phyloP scores from a whole-genome alignment of 2,329 filamentous ascomycete genomes.

The Aspergillus sp. region DNA sequence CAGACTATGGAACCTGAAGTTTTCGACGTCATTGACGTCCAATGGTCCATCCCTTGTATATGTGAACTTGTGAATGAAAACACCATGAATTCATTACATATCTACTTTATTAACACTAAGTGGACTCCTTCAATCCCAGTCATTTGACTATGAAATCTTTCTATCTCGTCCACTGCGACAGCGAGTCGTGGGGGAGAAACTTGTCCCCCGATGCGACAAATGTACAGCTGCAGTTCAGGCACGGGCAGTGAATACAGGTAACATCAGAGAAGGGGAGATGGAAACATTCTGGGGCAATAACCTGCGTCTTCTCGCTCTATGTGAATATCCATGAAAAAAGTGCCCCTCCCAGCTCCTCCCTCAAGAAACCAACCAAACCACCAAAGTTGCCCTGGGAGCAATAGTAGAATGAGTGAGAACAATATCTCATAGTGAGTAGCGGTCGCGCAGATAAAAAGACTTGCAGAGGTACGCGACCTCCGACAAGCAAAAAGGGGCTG shows the following conservation, averaged over 20 bases:
- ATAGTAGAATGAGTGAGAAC: constrained; percentile 2
- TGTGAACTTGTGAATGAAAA: background rate
- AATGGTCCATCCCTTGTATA: background rate
- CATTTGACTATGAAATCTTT: constrained; percentile 10
- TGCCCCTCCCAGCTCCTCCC: constrained; percentile 17
- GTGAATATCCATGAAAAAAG: constrained; percentile 20
- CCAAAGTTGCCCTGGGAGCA: constrained; percentile 10
- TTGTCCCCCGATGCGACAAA: constrained; percentile 1
- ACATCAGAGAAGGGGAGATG: constrained; percentile 20
- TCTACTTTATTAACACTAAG: constrained; percentile 22
- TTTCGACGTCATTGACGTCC: constrained; percentile 33
- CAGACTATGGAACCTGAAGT: background rate
- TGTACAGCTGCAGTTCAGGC: constrained; percentile 6
- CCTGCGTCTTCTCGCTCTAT: constrained; percentile 31
- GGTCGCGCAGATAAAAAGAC: constrained; percentile 12
- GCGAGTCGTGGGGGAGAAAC: constrained; percentile 1
- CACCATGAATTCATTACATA: constrained; percentile 22
- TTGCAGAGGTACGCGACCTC: constrained; percentile 16
- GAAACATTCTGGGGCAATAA: constrained; percentile 13
- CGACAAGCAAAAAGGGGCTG: constrained; percentile 13
- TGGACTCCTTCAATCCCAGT: constrained; percentile 13
- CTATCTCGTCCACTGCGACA: constrained; percentile 12
- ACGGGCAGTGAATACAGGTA: constrained; percentile 9
- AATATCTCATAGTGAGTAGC: constrained; percentile 11
- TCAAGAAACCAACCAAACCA: constrained; percentile 20